These are phyloP conservation scores for Talaromyces sp. DNA, from an alignment of 2,329 filamentous ascomycete species.

Conservation along the genomic window DNA sequence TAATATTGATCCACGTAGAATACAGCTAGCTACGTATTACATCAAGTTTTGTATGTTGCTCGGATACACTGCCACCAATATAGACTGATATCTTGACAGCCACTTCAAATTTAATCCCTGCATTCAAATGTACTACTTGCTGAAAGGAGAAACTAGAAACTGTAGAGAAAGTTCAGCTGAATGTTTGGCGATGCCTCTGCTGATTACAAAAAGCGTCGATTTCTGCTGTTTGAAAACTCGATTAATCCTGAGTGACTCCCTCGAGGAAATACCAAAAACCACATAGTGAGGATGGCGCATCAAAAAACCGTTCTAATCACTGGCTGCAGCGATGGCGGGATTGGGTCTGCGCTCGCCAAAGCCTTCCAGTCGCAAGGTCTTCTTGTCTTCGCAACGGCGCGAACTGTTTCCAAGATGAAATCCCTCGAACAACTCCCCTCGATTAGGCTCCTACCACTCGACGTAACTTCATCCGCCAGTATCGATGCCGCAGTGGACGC, in stretches of 20 bases:
- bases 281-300: not conserved
- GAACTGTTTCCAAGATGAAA: conserved; percentile 31
- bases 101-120: not conserved
- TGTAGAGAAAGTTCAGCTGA: not conserved
- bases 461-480: conserved; percentile 28
- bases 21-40: not conserved
- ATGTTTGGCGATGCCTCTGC: not conserved
- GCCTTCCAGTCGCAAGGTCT: conserved; percentile 34
- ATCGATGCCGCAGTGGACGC: conserved; percentile 31
- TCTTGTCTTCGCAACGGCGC: conserved; percentile 41
- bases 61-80: not conserved
- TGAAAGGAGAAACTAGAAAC: not conserved
- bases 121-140: not conserved
- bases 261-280: not conserved
- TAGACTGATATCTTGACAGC: not conserved
- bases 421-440: conserved; percentile 24
- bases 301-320: conserved; percentile 36
- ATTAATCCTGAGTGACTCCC: not conserved
- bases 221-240: not conserved
- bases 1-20: not conserved
- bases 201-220: not conserved
- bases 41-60: not conserved
- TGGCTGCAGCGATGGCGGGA: conserved; percentile 39
- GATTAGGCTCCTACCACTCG: conserved; percentile 30
- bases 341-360: conserved; percentile 38